A percentile compares a stretch with the other conserved stretches of the same genome.
phyloP scores from a whole-genome alignment of 345 rosid species.

The Euclidium syriacum region DNA sequence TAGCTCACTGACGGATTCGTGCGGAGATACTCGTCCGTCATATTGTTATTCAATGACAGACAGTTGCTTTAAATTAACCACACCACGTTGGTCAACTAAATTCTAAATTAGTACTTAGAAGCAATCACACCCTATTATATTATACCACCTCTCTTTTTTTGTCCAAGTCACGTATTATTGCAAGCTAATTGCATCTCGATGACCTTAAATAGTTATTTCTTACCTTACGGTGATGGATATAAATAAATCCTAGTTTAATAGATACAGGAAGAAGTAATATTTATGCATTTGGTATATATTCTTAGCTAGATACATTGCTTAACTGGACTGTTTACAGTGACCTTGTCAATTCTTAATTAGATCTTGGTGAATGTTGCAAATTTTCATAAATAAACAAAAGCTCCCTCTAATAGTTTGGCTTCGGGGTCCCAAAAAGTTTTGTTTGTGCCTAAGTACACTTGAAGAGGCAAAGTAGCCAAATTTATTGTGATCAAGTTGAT shows the following conservation, averaged over 20 bases:
- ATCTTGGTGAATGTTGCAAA: too few relatives aligned
- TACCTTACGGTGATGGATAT: background rate
- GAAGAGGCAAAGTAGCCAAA: too few relatives aligned
- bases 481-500: too few relatives aligned
- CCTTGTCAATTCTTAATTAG: too few relatives aligned
- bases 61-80: background rate
- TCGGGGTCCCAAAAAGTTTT: too few relatives aligned
- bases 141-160: too few relatives aligned
- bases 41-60: background rate
- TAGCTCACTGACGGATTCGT: background rate
- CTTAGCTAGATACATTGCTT: constrained; percentile 1
- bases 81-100: constrained; percentile 23
- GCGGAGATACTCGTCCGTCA: background rate
- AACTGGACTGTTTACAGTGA: background rate
- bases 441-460: too few relatives aligned
- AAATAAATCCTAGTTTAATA: background rate
- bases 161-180: background rate
- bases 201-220: background rate
- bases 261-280: background rate
- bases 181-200: background rate
- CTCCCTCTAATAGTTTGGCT: too few relatives aligned
- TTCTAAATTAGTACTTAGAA: background rate
- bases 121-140: constrained; percentile 6
- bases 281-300: background rate
- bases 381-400: too few relatives aligned